phyloP scores from a whole-genome alignment of 305 asterid species.

The Solanum aculeatissimum region DNA sequence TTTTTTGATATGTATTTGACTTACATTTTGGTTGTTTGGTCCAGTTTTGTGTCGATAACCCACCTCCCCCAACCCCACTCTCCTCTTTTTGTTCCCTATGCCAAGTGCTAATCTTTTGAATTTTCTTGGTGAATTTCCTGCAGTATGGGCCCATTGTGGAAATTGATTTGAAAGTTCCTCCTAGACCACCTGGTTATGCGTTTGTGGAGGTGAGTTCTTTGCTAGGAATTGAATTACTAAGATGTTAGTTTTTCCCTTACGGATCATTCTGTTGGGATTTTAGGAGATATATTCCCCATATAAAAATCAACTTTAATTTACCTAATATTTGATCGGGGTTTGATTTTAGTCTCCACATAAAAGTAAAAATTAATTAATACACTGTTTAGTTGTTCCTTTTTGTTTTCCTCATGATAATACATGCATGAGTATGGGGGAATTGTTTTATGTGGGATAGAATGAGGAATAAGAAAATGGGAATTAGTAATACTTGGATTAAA shows the following conservation, averaged over 20 bases:
- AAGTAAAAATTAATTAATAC: background rate
- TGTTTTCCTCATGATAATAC: background rate
- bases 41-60: background rate
- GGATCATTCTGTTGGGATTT: background rate
- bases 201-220: slow-evolving; percentile 66
- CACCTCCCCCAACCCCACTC: background rate
- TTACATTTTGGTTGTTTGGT: background rate
- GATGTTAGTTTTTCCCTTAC: background rate
- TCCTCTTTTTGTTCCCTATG: background rate
- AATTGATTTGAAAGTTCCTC: slow-evolving; percentile 78
- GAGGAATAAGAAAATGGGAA: background rate
- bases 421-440: background rate
- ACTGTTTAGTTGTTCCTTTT: background rate
- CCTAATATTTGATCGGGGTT: background rate
- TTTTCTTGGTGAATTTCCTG: slow-evolving; percentile 2
- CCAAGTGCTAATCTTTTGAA: background rate
- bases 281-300: background rate
- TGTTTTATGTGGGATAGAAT: background rate
- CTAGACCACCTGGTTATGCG: slow-evolving; percentile 86
- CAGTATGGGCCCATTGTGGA: slow-evolving; percentile 72
- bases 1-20: background rate
- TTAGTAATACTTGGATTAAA: background rate
- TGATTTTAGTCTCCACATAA: background rate
- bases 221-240: background rate
- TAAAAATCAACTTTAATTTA: background rate